These are phyloP conservation scores for Austroboletus niveus DNA, from an alignment of 1,284 basidiomycete species.

Conservation along the genomic window DNA sequence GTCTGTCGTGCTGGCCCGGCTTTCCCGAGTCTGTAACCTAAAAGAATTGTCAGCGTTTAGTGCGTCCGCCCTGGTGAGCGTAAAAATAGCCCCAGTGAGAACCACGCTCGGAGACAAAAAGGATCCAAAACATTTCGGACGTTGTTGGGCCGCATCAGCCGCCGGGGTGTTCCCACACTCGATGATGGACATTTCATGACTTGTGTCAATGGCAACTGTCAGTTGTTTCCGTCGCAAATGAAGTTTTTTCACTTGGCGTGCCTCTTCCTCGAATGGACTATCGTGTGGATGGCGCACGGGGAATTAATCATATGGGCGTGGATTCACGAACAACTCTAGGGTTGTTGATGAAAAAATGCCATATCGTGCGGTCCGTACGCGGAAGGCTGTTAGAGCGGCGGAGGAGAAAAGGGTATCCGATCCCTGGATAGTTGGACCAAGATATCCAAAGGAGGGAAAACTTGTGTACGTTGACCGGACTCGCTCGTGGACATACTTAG, in stretches of 20 bases:
- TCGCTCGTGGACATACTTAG: slow-evolving; percentile 14
- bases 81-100: slow-evolving; percentile 31
- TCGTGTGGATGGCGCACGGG: slow-evolving; percentile 12
- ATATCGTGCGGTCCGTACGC: slow-evolving; percentile 22
- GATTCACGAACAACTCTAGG: slow-evolving; percentile 12
- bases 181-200: slow-evolving; percentile 7
- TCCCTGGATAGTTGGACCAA: slow-evolving; percentile 10
- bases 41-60: slow-evolving; percentile 6
- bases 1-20: slow-evolving; percentile 7
- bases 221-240: slow-evolving; percentile 7
- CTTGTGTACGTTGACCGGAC: slow-evolving; percentile 19
- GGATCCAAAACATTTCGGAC: slow-evolving; percentile 17
- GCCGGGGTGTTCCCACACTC: slow-evolving; percentile 24
- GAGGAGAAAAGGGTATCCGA: slow-evolving; percentile 20
- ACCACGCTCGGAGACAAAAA: slow-evolving; percentile 12
- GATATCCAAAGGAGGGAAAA: slow-evolving; percentile 24
- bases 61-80: neutral
- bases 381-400: slow-evolving; percentile 24
- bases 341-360: slow-evolving; percentile 14
- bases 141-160: slow-evolving; percentile 23
- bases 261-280: slow-evolving; percentile 10
- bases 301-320: slow-evolving; percentile 14
- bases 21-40: slow-evolving; percentile 13
- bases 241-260: slow-evolving; percentile 3
- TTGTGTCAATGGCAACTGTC: slow-evolving; percentile 4